Base-by-base conservation (phyloP, 2,329 filamentous ascomycete species). In the Botryotinia calthae region DNA sequence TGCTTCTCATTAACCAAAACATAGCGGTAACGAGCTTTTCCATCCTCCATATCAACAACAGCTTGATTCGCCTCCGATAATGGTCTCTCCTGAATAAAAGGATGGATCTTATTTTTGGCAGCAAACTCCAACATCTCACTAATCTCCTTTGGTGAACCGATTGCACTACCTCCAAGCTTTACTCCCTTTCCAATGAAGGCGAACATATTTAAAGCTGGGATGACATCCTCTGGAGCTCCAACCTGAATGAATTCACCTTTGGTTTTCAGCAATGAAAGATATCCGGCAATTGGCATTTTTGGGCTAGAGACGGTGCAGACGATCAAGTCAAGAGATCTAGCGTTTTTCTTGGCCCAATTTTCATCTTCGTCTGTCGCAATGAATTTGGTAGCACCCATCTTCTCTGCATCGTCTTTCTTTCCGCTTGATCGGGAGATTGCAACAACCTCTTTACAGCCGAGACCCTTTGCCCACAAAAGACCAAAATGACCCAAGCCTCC, bases 401-500 rank as follows among this genome's bases (percentile, higher is more conserved):
- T 72, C 56, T 70, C 58, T 28, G 71, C 71, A 18, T 69, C 64
- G 44, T 65, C 65, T 70, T 72, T 70, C 42, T 72, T 72, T 8
- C 42, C 48, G 31, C 65, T 54, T 40, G 71, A 54, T 34, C 71
- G 54, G 40, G 71, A 72, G 37, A 92, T 86, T 31, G 88, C 89
- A 34, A 89, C 88, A 9, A 89, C 86, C 7, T 86, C 85, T 66
- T 93, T 89, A 42, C 89, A 90, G 20, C 89, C 90, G 2, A 95
- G 82, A 0, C 91, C 91, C 76, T 86, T 88, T 0, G 91, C 89
- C 80, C 88, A 93, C 73, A 92, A 84, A 31, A 94, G 80, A 0
- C 87, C 92, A 76, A 93, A 87, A 79, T 95, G 91, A 0, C 91
- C 91, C 1, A 94, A 82, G 0, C 92, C 92, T 10, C 92, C 92